Evolutionary conservation across 805 yeast species (phyloP), one percentile per base, ranked within the genome.

Genomic region (Saturnispora besseyi): DNA sequence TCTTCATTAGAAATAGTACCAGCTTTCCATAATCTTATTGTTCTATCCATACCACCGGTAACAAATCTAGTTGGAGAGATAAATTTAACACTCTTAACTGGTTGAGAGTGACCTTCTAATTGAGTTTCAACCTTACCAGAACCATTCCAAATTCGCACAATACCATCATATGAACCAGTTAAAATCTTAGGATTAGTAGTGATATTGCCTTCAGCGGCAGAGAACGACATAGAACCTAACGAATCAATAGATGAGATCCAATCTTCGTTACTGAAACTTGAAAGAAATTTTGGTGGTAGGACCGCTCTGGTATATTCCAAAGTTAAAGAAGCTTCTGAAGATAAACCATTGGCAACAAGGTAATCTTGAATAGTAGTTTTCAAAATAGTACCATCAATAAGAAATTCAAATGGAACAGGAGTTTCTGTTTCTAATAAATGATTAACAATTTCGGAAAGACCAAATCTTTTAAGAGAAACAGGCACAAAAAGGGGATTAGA

Each of bases 381-480:
- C 51, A 93, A 70, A 50, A 93, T 70, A 22, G 81, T 81, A 13
- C 96, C 96, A 60, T 90, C 88, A 48, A 91, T 79, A 53, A 93
- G 72, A 67, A 93, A 93, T 63, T 93, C 98, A 66, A 93, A 91
- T 21, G 98, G 98, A 48, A 88, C 78, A 1, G 93, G 82, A 43
- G 70, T 72, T 15, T 81, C 82, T 55, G 72, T 50, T 7, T 68
- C 74, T 46, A 93, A 72, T 50, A 93, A 73, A 69, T 93, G 97
- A 69, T 93, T 93, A 22, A 93, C 96, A 63, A 93, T 83, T 68
- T 93, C 98, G 4, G 96, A 87, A 38, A 93, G 75, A 50, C 99
- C 99, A 64, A 79, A 90, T 66, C 98, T 78, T 58, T 87, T 89
- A 57, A 93, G 74, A 3, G 84, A 68, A 22, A 84, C 84, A 22